A percentile compares a stretch with the other conserved stretches of the same genome.
phyloP scores from a whole-genome alignment of 1,139 yeast species.

The Kodamaea sp. region DNA sequence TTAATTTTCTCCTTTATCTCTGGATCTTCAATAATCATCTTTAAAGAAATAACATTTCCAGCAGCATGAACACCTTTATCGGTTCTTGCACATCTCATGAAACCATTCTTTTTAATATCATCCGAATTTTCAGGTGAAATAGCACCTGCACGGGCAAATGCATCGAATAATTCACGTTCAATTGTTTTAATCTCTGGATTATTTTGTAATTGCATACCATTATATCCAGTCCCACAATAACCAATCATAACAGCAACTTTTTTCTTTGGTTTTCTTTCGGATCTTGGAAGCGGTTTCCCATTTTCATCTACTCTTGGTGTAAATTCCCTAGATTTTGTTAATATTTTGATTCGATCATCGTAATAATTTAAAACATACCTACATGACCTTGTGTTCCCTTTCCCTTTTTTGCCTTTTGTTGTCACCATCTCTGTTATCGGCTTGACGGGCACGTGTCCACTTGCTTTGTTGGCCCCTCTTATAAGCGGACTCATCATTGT shows the following conservation, averaged over 20 bases:
- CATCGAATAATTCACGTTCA: constrained; percentile 84
- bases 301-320: constrained; percentile 51
- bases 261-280: constrained; percentile 72
- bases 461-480: constrained; percentile 44
- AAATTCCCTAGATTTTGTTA: constrained; percentile 34
- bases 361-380: constrained; percentile 31
- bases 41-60: constrained; percentile 86
- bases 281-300: constrained; percentile 55
- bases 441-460: constrained; percentile 31
- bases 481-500: constrained; percentile 27
- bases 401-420: constrained; percentile 31
- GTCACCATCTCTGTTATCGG: constrained; percentile 33
- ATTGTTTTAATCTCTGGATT: constrained; percentile 90
- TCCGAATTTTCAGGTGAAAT: constrained; percentile 83
- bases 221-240: constrained; percentile 96
- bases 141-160: constrained; percentile 87
- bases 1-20: constrained; percentile 74
- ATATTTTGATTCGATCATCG: constrained; percentile 9
- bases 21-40: constrained; percentile 85
- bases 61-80: constrained; percentile 99
- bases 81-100: constrained; percentile 96
- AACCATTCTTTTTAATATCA: constrained; percentile 85
- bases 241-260: constrained; percentile 94
- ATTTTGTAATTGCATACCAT: constrained; percentile 84
- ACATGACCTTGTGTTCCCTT: constrained; percentile 44